Evolutionary conservation across 805 yeast species (phyloP).

Genomic region (Metschnikowia colocasiae): DNA sequence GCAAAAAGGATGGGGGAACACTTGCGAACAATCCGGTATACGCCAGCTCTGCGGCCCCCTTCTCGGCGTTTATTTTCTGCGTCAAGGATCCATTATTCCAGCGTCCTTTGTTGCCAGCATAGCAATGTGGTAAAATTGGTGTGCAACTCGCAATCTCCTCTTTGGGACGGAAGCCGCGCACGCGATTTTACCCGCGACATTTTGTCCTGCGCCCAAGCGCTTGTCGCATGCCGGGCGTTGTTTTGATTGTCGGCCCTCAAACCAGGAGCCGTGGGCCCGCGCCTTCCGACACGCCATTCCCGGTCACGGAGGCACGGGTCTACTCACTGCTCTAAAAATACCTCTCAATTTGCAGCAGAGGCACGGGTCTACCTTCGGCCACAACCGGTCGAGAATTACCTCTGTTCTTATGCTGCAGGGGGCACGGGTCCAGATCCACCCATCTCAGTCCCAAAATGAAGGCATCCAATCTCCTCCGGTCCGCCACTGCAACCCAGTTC

Average conservation of each 20-base stretch:
- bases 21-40: too few species aligned
- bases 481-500: too few species aligned
- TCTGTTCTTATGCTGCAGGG: background rate
- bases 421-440: background rate
- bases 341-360: background rate
- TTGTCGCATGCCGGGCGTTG: constrained; percentile 5
- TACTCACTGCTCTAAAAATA: background rate
- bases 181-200: constrained; percentile 13
- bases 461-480: too few species aligned
- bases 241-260: constrained; percentile 11
- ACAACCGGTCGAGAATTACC: too few species aligned
- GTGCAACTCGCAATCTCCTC: constrained; percentile 5
- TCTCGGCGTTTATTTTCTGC: background rate
- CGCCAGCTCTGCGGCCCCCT: background rate
- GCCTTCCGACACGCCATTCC: constrained; percentile 3
- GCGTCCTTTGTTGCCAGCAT: constrained; percentile 1
- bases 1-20: too few species aligned
- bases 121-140: background rate
- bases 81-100: background rate
- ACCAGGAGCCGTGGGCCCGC: constrained; percentile 4
- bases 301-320: constrained; percentile 7
- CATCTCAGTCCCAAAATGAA: background rate
- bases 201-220: constrained; percentile 6
- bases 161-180: constrained; percentile 5
- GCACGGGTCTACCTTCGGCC: too few species aligned